Evolutionary conservation across 208 protist species (phyloP).

Genomic region (Leishmania mexicana): DNA sequence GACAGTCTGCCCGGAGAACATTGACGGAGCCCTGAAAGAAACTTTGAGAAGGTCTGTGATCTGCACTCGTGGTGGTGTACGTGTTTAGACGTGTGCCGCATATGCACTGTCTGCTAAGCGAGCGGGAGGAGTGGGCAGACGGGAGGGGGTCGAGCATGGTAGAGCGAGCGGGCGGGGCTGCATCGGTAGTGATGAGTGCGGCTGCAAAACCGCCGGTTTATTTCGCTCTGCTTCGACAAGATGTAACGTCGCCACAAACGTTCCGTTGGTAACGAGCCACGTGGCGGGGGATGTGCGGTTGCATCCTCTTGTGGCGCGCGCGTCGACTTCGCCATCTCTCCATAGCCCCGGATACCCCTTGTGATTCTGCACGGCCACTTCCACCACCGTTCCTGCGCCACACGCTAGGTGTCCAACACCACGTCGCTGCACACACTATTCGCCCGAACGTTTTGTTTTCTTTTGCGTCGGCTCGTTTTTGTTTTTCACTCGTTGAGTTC

Average conservation of each 20-base stretch:
- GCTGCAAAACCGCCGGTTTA: not conserved
- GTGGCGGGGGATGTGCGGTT: not conserved
- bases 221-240: not conserved
- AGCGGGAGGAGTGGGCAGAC: not conserved
- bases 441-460: not conserved
- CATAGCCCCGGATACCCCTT: not conserved
- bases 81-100: not conserved
- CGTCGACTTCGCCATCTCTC: not conserved
- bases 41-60: not conserved
- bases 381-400: not conserved
- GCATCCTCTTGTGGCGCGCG: not conserved
- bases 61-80: no score
- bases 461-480: not conserved
- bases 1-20: conserved; percentile 47
- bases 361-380: not conserved
- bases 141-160: not conserved
- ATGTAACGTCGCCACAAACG: not conserved
- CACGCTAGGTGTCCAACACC: not conserved
- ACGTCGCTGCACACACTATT: not conserved
- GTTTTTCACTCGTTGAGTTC: not conserved
- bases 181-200: not conserved
- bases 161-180: no score
- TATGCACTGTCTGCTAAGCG: not conserved
- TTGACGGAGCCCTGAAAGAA: not conserved
- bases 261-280: not conserved